Evolutionary conservation across 768 basidiomycete species (phyloP).

Genomic region (Collybia sordida): DNA sequence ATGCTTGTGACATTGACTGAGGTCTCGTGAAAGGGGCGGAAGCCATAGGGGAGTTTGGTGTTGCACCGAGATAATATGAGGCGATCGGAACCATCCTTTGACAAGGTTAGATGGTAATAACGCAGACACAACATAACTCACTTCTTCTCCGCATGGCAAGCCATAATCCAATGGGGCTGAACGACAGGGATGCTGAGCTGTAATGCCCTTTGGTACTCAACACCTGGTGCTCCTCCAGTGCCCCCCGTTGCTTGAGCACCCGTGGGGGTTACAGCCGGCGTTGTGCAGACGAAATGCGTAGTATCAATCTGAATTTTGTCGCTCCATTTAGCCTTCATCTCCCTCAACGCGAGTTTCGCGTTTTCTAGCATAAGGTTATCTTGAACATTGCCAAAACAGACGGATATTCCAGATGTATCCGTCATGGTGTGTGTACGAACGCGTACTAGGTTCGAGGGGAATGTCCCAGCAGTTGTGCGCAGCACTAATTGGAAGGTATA

Average conservation of each 20-base stretch:
- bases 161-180: slow-evolving; percentile 92
- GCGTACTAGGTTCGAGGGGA: slow-evolving; percentile 78
- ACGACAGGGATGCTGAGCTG: slow-evolving; percentile 95
- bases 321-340: slow-evolving; percentile 90
- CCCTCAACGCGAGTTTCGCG: slow-evolving; percentile 73
- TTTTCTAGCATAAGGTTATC: slow-evolving; percentile 76
- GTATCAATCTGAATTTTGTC: slow-evolving; percentile 97
- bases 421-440: slow-evolving; percentile 92
- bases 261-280: slow-evolving; percentile 66
- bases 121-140: slow-evolving; percentile 30
- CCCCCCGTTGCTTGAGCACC: slow-evolving; percentile 58
- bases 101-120: neutral
- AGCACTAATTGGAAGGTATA: slow-evolving; percentile 95
- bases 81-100: slow-evolving; percentile 85
- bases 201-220: slow-evolving; percentile 93
- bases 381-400: slow-evolving; percentile 91
- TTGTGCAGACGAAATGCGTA: slow-evolving; percentile 96
- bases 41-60: slow-evolving; percentile 41
- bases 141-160: slow-evolving; percentile 85
- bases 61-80: slow-evolving; percentile 76
- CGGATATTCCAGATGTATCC: slow-evolving; percentile 91
- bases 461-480: slow-evolving; percentile 90
- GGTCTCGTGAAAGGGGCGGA: slow-evolving; percentile 51
- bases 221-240: slow-evolving; percentile 60
- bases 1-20: slow-evolving; percentile 77